Percentiles rank a stretch among this genome's conserved stretches.
Evolutionary conservation across 768 basidiomycete genomes (phyloP).

Genomic region (Pleurotus djamor): DNA sequence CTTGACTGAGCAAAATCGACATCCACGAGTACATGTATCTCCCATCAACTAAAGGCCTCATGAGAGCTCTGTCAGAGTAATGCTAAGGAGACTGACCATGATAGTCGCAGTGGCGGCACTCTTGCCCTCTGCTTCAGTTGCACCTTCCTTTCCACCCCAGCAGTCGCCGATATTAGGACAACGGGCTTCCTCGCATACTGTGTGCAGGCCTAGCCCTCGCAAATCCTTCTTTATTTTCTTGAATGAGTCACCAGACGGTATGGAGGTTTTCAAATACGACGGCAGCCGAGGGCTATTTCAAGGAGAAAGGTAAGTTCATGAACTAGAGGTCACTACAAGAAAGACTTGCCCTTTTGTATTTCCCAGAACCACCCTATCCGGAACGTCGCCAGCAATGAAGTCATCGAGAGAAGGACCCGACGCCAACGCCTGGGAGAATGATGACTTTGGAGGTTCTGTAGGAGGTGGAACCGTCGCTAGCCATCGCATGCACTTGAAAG

Average conservation of each 20-base stretch:
- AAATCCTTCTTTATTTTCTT: slow-evolving; percentile 94
- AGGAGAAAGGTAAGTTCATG: neutral
- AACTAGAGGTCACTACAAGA: neutral
- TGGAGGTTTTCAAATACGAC: slow-evolving; percentile 84
- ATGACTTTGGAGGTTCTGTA: slow-evolving; percentile 29
- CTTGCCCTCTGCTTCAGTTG: slow-evolving; percentile 67
- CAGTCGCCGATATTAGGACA: slow-evolving; percentile 99
- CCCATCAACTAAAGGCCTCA: slow-evolving; percentile 80
- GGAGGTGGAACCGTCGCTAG: slow-evolving; percentile 47
- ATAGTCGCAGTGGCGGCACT: slow-evolving; percentile 95
- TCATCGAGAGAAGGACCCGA: slow-evolving; percentile 78
- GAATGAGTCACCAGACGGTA: slow-evolving; percentile 87
- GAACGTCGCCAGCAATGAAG: slow-evolving; percentile 64
- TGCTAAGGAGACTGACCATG: slow-evolving; percentile 60
- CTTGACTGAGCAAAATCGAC: slow-evolving; percentile 97
- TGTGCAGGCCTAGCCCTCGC: slow-evolving; percentile 86
- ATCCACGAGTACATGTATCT: slow-evolving; percentile 97
- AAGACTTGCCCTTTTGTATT: slow-evolving; percentile 60
- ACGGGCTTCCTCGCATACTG: slow-evolving; percentile 97
- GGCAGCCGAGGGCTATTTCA: slow-evolving; percentile 76
- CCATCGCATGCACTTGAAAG: slow-evolving; percentile 29
- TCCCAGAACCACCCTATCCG: slow-evolving; percentile 67
- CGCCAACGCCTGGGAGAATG: slow-evolving; percentile 52
- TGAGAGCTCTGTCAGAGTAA: slow-evolving; percentile 5
- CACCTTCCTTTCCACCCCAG: slow-evolving; percentile 85